Conservation (phyloP, 208 protist genomes). For the Leishmania guyanensis region DNA sequence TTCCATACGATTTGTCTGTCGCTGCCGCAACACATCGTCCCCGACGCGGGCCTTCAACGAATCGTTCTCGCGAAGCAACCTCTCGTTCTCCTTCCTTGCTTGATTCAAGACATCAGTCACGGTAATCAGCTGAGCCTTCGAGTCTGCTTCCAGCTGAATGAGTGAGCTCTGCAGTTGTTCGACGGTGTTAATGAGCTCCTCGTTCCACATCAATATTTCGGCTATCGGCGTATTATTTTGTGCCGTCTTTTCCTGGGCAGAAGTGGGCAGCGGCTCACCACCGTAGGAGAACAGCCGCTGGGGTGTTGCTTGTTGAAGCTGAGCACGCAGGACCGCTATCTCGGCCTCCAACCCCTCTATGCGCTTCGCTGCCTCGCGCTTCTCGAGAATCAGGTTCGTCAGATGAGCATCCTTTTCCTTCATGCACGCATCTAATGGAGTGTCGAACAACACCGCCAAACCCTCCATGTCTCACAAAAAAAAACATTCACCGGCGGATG, state of each 20-base stretch:
- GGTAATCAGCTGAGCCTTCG: slow-evolving; percentile 50
- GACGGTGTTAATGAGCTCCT: slow-evolving; percentile 64
- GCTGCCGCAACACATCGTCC: slow-evolving; percentile 74
- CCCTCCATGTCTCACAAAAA: slow-evolving; percentile 11
- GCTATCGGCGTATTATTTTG: slow-evolving; percentile 30
- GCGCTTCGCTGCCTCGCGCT: slow-evolving; percentile 34
- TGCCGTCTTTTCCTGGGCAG: slow-evolving; percentile 5
- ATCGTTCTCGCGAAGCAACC: slow-evolving; percentile 61
- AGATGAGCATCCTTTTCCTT: slow-evolving; percentile 38
- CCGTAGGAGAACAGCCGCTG: slow-evolving; percentile 6
- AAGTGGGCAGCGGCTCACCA: neutral
- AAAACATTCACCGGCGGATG: neutral
- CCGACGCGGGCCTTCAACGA: slow-evolving; percentile 70
- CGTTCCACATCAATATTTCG: slow-evolving; percentile 62
- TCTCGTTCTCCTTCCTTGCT: slow-evolving; percentile 35
- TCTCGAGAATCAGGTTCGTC: slow-evolving; percentile 40
- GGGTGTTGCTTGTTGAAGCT: slow-evolving; percentile 16
- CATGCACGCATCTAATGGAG: slow-evolving; percentile 1
- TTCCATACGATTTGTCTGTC: slow-evolving; percentile 72
- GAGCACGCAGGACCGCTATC: slow-evolving; percentile 28
- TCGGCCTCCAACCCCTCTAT: slow-evolving; percentile 49
- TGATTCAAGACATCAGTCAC: slow-evolving; percentile 49
- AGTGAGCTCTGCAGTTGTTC: slow-evolving; percentile 59
- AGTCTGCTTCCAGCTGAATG: slow-evolving; percentile 54
- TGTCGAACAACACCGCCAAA: neutral